phyloP scores from a whole-genome alignment of 73 alveolate species.

The Stentor coeruleus region DNA sequence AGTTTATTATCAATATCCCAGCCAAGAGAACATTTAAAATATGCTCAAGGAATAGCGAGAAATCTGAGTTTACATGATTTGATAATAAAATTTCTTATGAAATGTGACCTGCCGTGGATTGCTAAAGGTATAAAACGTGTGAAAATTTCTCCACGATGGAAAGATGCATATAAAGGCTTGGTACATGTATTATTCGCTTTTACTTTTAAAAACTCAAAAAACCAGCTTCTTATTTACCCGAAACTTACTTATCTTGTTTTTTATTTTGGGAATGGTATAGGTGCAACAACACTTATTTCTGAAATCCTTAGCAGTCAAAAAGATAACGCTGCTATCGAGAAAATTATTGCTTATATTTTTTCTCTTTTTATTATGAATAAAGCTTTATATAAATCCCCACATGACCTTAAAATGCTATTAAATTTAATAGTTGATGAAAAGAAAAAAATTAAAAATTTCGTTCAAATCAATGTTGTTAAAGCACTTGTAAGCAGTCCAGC shows the following conservation, averaged over 20 bases:
- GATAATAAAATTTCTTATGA: neutral
- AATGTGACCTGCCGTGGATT: neutral
- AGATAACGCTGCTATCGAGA: slow-evolving; percentile 3
- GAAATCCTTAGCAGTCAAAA: neutral
- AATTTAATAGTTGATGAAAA: slow-evolving; percentile 1
- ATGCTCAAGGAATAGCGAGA: neutral
- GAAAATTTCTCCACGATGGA: neutral
- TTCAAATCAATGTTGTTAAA: neutral
- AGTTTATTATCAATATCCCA: neutral
- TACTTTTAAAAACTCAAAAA: slow-evolving; percentile 9
- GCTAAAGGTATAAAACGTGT: neutral
- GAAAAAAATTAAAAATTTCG: neutral
- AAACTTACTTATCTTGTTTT: neutral
- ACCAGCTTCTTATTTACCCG: neutral
- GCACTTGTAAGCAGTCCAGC: slow-evolving; percentile 5
- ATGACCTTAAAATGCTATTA: neutral
- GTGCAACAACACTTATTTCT: neutral
- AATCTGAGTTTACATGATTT: neutral
- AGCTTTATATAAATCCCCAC: neutral
- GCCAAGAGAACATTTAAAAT: neutral
- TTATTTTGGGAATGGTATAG: slow-evolving; percentile 8
- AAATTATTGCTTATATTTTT: slow-evolving; percentile 3
- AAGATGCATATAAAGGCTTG: neutral
- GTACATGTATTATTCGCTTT: neutral
- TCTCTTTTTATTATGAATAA: neutral